A percentile compares a stretch with the other conserved stretches of the same genome.
Evolutionary conservation across 768 basidiomycete genomes (phyloP).

Genomic region (Cystofilobasidium macerans): DNA sequence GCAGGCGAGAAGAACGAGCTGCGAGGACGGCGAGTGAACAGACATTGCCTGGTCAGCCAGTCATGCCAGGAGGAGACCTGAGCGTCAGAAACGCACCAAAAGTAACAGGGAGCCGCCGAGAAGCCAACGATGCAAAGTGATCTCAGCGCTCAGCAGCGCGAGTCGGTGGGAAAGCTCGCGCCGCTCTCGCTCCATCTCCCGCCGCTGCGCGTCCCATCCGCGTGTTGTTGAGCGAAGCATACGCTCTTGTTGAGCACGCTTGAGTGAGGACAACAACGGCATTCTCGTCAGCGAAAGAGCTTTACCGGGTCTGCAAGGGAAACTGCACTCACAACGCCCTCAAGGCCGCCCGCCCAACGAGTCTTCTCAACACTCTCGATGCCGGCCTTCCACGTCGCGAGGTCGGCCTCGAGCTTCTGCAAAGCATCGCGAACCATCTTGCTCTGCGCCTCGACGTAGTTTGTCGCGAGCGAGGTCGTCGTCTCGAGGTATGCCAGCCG

Average conservation of each 20-base stretch:
- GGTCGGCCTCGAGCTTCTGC: slow-evolving; percentile 36
- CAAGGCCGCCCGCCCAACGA: slow-evolving; percentile 25
- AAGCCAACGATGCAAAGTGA: slow-evolving; percentile 12
- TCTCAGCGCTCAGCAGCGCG: slow-evolving; percentile 8
- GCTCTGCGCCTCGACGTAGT: slow-evolving; percentile 85
- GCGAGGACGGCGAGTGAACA: neutral
- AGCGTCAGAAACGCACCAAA: too few relatives aligned
- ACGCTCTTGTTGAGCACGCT: slow-evolving; percentile 18
- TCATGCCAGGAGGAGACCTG: too few relatives aligned
- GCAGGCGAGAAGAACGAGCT: slow-evolving; percentile 11
- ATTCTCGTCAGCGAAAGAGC: neutral
- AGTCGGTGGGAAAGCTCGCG: slow-evolving; percentile 11
- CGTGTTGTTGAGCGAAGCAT: slow-evolving; percentile 5
- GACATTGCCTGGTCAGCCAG: neutral
- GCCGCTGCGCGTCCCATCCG: neutral
- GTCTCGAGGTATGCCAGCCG: slow-evolving; percentile 71
- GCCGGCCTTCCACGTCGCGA: slow-evolving; percentile 32
- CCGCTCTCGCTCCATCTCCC: slow-evolving; percentile 10
- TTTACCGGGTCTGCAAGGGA: too few relatives aligned
- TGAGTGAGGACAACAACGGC: neutral
- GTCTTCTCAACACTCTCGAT: slow-evolving; percentile 30
- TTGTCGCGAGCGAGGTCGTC: slow-evolving; percentile 70
- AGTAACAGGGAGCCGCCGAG: neutral
- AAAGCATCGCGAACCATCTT: slow-evolving; percentile 62
- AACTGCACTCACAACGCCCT: slow-evolving; percentile 14